Percentiles rank a stretch among this genome's conserved stretches.
These are phyloP conservation scores for Ochromonadaceae sp. DNA, from an alignment of 352 stramenopile genomes.

Conservation along the genomic window DNA sequence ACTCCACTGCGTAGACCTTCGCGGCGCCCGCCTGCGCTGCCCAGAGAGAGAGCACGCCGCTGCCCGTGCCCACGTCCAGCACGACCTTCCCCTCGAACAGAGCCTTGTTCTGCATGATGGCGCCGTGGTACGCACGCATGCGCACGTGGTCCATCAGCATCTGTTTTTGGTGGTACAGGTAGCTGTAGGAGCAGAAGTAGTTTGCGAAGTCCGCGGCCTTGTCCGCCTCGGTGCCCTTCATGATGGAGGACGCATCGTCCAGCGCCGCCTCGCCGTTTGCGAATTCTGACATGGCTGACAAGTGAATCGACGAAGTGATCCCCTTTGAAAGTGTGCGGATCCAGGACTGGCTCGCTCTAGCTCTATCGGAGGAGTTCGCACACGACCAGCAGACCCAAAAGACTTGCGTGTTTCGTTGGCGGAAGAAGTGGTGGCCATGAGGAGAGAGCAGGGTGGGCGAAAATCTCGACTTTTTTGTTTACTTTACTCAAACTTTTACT, in stretches of 20 bases:
- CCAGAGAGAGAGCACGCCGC: slow-evolving; percentile 97
- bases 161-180: slow-evolving; percentile 95
- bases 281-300: no score
- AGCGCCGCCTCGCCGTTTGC: not conserved
- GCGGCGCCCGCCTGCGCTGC: slow-evolving; percentile 86
- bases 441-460: no score
- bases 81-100: slow-evolving; percentile 94
- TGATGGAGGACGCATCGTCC: slow-evolving; percentile 1
- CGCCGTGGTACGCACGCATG: slow-evolving; percentile 93
- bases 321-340: no score
- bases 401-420: no score
- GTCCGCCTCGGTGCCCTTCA: slow-evolving; percentile 8
- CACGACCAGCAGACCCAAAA: no score
- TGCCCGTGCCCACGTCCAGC: slow-evolving; percentile 96
- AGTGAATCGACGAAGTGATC: no score
- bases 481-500: no score
- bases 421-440: no score
- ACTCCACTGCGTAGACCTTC: slow-evolving; percentile 87
- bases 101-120: slow-evolving; percentile 84
- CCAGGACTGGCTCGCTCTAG: no score
- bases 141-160: slow-evolving; percentile 98
- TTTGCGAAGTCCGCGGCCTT: slow-evolving; percentile 35
- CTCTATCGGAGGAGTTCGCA: no score
- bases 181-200: slow-evolving; percentile 68
- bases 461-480: no score